phyloP scores from a whole-genome alignment of 1,284 basidiomycete species.

The Pseudozyma sp. region DNA sequence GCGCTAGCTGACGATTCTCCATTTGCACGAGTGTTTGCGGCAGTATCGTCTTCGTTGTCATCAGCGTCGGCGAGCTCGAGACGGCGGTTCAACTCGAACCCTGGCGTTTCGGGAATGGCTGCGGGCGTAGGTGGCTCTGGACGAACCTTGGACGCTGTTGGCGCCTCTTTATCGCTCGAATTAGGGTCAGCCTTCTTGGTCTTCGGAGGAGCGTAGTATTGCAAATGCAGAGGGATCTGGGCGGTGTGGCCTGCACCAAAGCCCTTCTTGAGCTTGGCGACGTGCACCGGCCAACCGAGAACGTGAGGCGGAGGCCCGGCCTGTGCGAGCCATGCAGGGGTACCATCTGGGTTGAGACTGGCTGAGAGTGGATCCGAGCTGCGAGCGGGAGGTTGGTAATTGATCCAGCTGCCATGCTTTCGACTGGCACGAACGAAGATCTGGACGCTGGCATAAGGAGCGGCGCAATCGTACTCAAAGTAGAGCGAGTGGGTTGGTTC shows the following conservation, averaged over 20 bases:
- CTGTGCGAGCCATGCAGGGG: slow-evolving; percentile 30
- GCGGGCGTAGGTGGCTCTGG: slow-evolving; percentile 30
- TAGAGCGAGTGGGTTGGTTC: slow-evolving; percentile 56
- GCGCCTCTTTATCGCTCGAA: slow-evolving; percentile 14
- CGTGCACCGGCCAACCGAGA: slow-evolving; percentile 61
- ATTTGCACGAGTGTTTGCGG: slow-evolving; percentile 1
- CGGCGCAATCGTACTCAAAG: slow-evolving; percentile 64
- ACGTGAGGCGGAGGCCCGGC: slow-evolving; percentile 60
- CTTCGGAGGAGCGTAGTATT: slow-evolving; percentile 57
- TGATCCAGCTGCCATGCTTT: slow-evolving; percentile 63
- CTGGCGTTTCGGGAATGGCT: slow-evolving; percentile 45
- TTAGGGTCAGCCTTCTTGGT: slow-evolving; percentile 10
- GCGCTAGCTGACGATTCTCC: too few species aligned
- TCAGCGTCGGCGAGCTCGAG: slow-evolving; percentile 32
- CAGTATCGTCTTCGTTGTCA: slow-evolving; percentile 29
- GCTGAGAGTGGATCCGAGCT: slow-evolving; percentile 18
- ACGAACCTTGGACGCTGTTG: slow-evolving; percentile 7
- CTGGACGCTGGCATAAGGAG: slow-evolving; percentile 57
- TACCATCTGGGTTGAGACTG: slow-evolving; percentile 11
- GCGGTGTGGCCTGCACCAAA: slow-evolving; percentile 48
- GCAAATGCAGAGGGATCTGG: slow-evolving; percentile 41
- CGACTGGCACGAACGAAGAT: slow-evolving; percentile 61
- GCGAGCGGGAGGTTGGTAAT: slow-evolving; percentile 18
- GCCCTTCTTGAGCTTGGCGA: slow-evolving; percentile 49
- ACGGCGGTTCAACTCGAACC: slow-evolving; percentile 36